phyloP scores from a whole-genome alignment of 345 rosid genomes.

The Diplotaxis tenuifolia region DNA sequence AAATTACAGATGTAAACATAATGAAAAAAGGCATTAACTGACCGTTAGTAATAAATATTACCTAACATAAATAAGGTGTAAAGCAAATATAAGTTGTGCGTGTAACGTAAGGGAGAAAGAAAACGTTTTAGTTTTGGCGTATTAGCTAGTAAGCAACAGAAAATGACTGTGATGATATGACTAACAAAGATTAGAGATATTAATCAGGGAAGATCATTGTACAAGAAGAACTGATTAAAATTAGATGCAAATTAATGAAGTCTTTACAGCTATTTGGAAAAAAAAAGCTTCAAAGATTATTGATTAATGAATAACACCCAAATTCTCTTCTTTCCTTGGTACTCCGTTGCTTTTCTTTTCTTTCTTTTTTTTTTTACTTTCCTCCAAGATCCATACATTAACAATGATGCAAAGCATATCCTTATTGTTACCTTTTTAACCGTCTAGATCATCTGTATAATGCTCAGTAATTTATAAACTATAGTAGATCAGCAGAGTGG shows the following conservation, averaged over 20 bases:
- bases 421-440: not conserved
- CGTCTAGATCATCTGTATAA: not conserved
- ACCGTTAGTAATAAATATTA: not conserved
- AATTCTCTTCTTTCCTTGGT: not conserved
- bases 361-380: not conserved
- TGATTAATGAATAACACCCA: not conserved
- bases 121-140: not conserved
- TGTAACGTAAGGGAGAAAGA: slow-evolving; percentile 13
- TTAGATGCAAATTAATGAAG: not conserved
- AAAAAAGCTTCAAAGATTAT: not conserved
- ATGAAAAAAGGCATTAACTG: slow-evolving; percentile 10
- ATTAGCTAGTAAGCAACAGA: slow-evolving; percentile 17
- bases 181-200: not conserved
- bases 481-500: not conserved
- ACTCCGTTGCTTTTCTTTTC: not conserved
- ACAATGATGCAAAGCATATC: not conserved
- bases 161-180: not conserved
- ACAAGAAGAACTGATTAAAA: not conserved
- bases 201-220: not conserved
- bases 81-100: slow-evolving; percentile 1
- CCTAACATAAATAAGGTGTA: not conserved
- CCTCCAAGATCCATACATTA: not conserved
- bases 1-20: slow-evolving; percentile 16
- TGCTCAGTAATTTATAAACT: not conserved
- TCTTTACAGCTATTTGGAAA: not conserved